These are phyloP conservation scores for Apocynum venetum DNA, from an alignment of 257 asterid genomes.

Conservation along the genomic window DNA sequence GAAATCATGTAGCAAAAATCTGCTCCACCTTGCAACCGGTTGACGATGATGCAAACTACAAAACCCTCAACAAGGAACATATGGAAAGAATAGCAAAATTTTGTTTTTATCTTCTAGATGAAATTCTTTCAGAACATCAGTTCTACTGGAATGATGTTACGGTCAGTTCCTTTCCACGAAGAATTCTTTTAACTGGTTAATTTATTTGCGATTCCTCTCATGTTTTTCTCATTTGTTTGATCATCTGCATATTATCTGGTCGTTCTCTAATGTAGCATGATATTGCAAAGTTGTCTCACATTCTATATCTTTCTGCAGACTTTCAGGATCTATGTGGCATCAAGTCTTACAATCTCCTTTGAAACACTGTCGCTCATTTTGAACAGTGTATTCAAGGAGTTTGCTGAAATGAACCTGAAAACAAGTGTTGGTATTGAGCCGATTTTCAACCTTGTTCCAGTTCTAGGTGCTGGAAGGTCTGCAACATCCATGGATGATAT, in stretches of 20 bases:
- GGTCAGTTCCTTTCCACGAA: slow-evolving; percentile 46
- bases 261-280: not conserved
- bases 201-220: not conserved
- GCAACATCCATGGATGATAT: slow-evolving; percentile 52
- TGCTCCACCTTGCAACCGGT: slow-evolving; percentile 24
- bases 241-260: not conserved
- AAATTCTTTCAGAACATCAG: slow-evolving; percentile 45
- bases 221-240: not conserved
- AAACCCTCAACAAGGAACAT: slow-evolving; percentile 35
- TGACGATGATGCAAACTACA: slow-evolving; percentile 23
- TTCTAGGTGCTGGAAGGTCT: slow-evolving; percentile 66
- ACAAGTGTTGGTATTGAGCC: slow-evolving; percentile 29
- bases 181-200: not conserved
- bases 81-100: slow-evolving; percentile 48
- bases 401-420: slow-evolving; percentile 41
- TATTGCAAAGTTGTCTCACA: slow-evolving; percentile 8
- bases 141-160: slow-evolving; percentile 68
- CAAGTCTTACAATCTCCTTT: slow-evolving; percentile 40
- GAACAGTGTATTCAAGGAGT: slow-evolving; percentile 45
- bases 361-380: slow-evolving; percentile 44
- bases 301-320: slow-evolving; percentile 42
- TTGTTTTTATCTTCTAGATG: slow-evolving; percentile 60
- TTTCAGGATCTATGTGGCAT: slow-evolving; percentile 62
- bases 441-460: slow-evolving; percentile 67
- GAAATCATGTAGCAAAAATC: slow-evolving; percentile 45